A percentile compares a stretch with the other conserved stretches of the same genome.
phyloP scores from a whole-genome alignment of 768 basidiomycete species.

The Agrocybe praecox region DNA sequence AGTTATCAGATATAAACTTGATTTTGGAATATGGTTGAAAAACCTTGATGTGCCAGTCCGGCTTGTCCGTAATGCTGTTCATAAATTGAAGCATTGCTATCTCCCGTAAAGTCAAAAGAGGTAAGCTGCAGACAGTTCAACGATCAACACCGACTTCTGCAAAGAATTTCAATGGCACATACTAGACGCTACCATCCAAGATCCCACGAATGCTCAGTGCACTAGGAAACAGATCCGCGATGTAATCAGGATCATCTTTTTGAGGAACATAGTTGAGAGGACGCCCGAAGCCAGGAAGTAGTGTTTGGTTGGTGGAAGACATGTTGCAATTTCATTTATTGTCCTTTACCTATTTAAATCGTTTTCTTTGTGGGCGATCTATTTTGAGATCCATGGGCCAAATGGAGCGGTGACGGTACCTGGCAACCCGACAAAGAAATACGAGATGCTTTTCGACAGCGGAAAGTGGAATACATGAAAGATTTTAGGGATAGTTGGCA shows the following conservation, averaged over 20 bases:
- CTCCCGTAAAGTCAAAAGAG: conserved; percentile 29
- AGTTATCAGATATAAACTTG: background rate
- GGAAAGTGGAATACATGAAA: too few relatives aligned
- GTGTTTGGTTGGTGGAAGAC: background rate
- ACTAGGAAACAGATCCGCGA: conserved; percentile 16
- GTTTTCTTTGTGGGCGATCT: too few relatives aligned
- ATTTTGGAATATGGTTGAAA: too few relatives aligned
- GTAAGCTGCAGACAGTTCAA: conserved; percentile 9
- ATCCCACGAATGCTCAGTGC: conserved; percentile 12
- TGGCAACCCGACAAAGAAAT: too few relatives aligned
- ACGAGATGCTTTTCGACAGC: too few relatives aligned
- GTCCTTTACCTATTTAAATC: too few relatives aligned
- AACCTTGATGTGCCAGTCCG: conserved; percentile 34
- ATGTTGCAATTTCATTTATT: too few relatives aligned
- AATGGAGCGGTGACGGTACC: too few relatives aligned
- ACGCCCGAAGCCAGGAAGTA: conserved; percentile 29
- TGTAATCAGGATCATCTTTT: conserved; percentile 10
- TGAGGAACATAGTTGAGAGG: conserved; percentile 24
- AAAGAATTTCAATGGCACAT: background rate
- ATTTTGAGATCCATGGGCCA: too few relatives aligned
- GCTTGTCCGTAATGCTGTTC: conserved; percentile 36
- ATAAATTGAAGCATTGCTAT: conserved; percentile 35
- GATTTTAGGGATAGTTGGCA: too few relatives aligned
- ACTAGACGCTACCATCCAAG: conserved; percentile 1
- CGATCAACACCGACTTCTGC: background rate